Evolutionary conservation across 2,329 filamentous ascomycete species (phyloP).

Genomic region (Zymoseptoria ardabiliae): DNA sequence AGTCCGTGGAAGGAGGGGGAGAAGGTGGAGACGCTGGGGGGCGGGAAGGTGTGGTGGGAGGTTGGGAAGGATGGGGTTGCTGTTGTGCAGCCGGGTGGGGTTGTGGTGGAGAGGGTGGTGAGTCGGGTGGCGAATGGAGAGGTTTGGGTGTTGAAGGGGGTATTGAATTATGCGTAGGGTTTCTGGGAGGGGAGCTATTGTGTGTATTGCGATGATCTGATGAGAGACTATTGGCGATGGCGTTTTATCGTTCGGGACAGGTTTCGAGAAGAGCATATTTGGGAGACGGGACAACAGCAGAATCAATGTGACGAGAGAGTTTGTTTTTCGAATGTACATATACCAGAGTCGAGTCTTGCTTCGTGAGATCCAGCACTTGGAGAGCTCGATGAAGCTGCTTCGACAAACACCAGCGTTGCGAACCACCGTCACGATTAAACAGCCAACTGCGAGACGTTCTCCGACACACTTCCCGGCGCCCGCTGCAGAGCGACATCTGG

Average conservation of each 20-base stretch:
- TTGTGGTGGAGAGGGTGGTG: slow-evolving; percentile 68
- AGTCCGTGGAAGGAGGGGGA: slow-evolving; percentile 67
- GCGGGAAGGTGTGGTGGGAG: slow-evolving; percentile 77
- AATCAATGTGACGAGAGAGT: neutral
- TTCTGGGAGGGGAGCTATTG: neutral
- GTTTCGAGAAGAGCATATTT: neutral
- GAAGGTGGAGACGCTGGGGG: slow-evolving; percentile 61
- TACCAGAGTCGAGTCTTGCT: neutral
- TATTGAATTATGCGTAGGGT: slow-evolving; percentile 45
- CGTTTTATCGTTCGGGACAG: neutral
- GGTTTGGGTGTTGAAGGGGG: slow-evolving; percentile 66
- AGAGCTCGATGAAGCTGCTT: neutral
- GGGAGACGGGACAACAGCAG: neutral
- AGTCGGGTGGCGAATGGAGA: slow-evolving; percentile 80
- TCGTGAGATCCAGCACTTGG: neutral
- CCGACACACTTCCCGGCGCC: slow-evolving; percentile 14
- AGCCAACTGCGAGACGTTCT: slow-evolving; percentile 16
- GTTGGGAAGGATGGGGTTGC: slow-evolving; percentile 58
- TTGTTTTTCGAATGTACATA: neutral
- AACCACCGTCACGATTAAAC: slow-evolving; percentile 3
- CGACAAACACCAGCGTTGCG: neutral
- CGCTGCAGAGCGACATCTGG: slow-evolving; percentile 16
- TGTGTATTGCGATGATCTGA: neutral
- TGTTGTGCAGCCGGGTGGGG: slow-evolving; percentile 67
- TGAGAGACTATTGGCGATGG: neutral